Base-by-base conservation (phyloP, 1,284 basidiomycete species). In the Chondrostereum purpureum region DNA sequence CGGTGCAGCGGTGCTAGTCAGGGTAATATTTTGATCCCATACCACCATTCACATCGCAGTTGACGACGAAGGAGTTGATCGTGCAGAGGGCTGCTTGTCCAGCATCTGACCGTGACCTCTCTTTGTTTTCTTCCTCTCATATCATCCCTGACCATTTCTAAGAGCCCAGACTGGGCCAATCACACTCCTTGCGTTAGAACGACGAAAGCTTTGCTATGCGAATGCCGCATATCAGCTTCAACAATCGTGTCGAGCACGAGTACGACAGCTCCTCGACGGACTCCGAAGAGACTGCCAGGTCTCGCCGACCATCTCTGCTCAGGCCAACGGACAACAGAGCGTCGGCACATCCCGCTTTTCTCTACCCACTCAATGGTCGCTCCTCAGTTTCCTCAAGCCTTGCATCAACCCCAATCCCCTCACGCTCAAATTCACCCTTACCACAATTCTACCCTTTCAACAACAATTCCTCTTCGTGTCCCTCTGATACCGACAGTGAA, bases 401-500 rank as follows among this genome's bases (percentile, higher is more conserved):
- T 13, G 53, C 62, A 19, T 63, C 68, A 11, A 66, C 72, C 3
- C 72, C 75, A 21, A 47, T 69, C 11, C 69, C 68, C 11, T 75
- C 76, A 13, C 70, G 74, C 42, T 65, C 69, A 17, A 56, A 62
- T 5, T 76, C 76, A 0, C 77, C 77, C 11, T 58, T 70, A 6
- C 70, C 69, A 34, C 46, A 65, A 62, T 18, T 68, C 69, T 40
- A 48, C 73, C 57, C 66, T 42, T 64, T 64, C 19, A 63, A 61
- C 46, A 62, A n/a, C 55, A 31, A 31, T 13, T 62, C 71, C 27
- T 77, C 79, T 1, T 69, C 73, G 11, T 80, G 71, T 57, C 66
- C 72, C 19, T 83, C 82, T 10, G 84, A 86, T 50, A 69, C 69
- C 13, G 85, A 88, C 36, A 77, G 72, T 57, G 86, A 85, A 50